phyloP scores from a whole-genome alignment of 495 filamentous ascomycete genomes.

The Annulohypoxylon maeteangense region DNA sequence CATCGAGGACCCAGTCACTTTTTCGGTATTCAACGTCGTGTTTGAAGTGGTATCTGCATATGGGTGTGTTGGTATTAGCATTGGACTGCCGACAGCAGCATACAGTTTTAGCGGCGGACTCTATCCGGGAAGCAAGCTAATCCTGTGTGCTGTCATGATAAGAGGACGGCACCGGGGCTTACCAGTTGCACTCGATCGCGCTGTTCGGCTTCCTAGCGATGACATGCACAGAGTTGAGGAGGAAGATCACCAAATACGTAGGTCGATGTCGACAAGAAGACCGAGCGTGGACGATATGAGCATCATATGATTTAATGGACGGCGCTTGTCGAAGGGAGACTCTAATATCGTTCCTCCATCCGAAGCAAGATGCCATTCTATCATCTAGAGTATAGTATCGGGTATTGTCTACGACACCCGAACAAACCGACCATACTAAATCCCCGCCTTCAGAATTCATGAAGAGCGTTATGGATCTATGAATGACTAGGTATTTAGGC shows the following conservation, averaged over 20 bases:
- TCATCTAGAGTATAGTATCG: too few species aligned
- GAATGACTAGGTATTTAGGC: too few species aligned
- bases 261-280: slow-evolving; percentile 50
- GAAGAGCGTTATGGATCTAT: too few species aligned
- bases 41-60: slow-evolving; percentile 89
- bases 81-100: slow-evolving; percentile 72
- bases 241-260: slow-evolving; percentile 54
- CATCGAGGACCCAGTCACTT: slow-evolving; percentile 71
- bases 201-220: slow-evolving; percentile 76
- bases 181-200: slow-evolving; percentile 83
- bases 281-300: slow-evolving; percentile 34
- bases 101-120: slow-evolving; percentile 81
- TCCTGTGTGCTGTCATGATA: slow-evolving; percentile 81
- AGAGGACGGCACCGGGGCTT: slow-evolving; percentile 81
- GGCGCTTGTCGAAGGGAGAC: background rate
- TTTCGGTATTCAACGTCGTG: slow-evolving; percentile 83
- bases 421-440: background rate
- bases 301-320: slow-evolving; percentile 5
- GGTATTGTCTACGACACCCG: background rate
- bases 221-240: slow-evolving; percentile 59
- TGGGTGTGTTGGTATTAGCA: slow-evolving; percentile 84
- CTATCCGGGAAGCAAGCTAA: slow-evolving; percentile 76
- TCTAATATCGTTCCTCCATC: too few species aligned
- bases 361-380: too few species aligned
- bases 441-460: too few species aligned